phyloP scores from a whole-genome alignment of 164 flowering plant species.

The Umbilicus rupestris region DNA sequence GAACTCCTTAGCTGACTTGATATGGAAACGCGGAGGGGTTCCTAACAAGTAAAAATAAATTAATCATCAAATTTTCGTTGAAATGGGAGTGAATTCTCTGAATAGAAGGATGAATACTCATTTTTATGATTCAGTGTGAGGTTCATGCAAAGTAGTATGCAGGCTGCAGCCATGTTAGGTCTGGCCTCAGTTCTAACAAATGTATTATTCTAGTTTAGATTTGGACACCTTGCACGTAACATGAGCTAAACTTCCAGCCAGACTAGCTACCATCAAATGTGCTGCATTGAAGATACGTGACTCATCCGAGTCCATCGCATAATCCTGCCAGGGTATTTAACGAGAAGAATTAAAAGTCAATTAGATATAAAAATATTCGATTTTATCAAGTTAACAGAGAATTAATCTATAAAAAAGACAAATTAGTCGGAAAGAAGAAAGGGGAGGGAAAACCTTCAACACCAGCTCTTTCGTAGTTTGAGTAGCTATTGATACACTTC shows the following conservation, averaged over 20 bases:
- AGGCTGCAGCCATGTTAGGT: not conserved
- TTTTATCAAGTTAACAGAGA: not conserved
- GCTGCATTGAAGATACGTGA: conserved; percentile 84
- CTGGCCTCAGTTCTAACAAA: not conserved
- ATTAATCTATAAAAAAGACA: too few relatives aligned
- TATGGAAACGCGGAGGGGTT: conserved; percentile 78
- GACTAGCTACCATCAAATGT: conserved; percentile 89
- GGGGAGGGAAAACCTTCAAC: conserved; percentile 44
- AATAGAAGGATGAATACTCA: not conserved
- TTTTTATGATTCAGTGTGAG: not conserved
- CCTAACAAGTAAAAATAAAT: conserved; percentile 33
- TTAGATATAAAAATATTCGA: not conserved
- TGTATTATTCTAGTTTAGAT: not conserved
- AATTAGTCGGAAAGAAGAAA: not conserved
- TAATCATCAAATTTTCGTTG: not conserved
- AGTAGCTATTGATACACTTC: conserved; percentile 88
- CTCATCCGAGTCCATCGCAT: conserved; percentile 93
- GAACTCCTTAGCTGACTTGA: conserved; percentile 59
- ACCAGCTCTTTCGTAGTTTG: conserved; percentile 93
- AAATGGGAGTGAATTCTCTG: not conserved
- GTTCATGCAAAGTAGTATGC: not conserved
- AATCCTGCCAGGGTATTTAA: conserved; percentile 40
- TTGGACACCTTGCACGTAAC: conserved; percentile 93
- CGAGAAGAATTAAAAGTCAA: not conserved
- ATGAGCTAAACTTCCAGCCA: conserved; percentile 97